Base-by-base conservation (phyloP, 2,329 filamentous ascomycete genomes). In the Nothophoma quercina region DNA sequence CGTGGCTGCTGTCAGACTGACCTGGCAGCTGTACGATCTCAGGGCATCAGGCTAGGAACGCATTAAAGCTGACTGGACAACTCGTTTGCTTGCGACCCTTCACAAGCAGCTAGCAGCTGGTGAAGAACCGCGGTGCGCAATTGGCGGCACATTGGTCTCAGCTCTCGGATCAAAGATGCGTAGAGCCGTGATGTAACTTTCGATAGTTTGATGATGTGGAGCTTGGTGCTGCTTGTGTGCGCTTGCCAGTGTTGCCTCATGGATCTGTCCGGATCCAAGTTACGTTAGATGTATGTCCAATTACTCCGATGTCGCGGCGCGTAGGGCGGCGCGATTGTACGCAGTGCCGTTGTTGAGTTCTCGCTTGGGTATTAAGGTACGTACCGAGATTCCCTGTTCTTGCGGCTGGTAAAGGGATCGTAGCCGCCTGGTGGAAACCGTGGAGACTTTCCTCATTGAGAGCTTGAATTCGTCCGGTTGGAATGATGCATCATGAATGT, bases 401-500 rank as follows among this genome's bases (percentile, higher is more conserved):
- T 45, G 45, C 40, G 40, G 51, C 51, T 55, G 45, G 51, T 18
- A 49, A 41, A 39, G 35, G 25, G 43, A 48, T 29, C 25, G 47
- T 43, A 43, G 21, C 41, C 47, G 42, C 46, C 28, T 46, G 35
- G 26, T 46, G 39, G 36, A 38, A 30, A 33, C 32, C 32, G 29
- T 33, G 26, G 33, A 43, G 32, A 16, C 28, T 43, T 34, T 47
- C 38, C 38, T 38, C 10, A 43, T 43, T 18, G n/a, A 18, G 25
- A 38, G 10, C 6, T 23, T 18, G 22, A 28, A 25, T 33, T 26
- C 22, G 47, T 12, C 44, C 60, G 63, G 62, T 60, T 62, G 62
- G 59, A 59, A 55, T 60, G 59, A 60, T 23, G 51, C 59, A 56
- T 59, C 33, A 38, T 41, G 51, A 53, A 25, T 49, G 50, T 55